Percentiles rank a stretch among this genome's conserved stretches.
Conservation (phyloP, 352 stramenopile species). For the Aphanomyces stellatus region DNA sequence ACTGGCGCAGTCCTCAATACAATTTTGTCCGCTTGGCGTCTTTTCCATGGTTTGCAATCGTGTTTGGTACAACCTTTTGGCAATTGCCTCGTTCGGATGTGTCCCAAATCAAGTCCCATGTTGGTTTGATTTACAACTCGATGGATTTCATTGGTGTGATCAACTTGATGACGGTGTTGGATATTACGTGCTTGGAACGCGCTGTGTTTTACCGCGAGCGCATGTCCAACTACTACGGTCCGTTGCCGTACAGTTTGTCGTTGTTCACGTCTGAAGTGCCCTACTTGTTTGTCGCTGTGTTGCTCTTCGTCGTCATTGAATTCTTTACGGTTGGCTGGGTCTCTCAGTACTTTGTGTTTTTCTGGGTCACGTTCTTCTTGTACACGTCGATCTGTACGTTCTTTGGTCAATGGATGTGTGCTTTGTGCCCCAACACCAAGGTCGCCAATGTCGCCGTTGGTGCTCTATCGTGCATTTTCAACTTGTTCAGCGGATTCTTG, state of each 20-base stretch:
- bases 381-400: constrained; percentile 60
- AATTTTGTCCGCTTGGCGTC: constrained; percentile 64
- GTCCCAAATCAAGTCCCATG: not conserved
- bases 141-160: constrained; percentile 78
- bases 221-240: constrained; percentile 83
- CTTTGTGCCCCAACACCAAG: constrained; percentile 60
- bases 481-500: constrained; percentile 50
- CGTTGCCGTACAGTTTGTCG: constrained; percentile 70
- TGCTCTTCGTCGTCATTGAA: constrained; percentile 43
- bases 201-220: constrained; percentile 91
- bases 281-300: constrained; percentile 32
- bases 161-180: constrained; percentile 67
- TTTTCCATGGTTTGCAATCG: not conserved
- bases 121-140: constrained; percentile 24
- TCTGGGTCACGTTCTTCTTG: constrained; percentile 42
- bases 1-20: constrained; percentile 82
- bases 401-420: constrained; percentile 65
- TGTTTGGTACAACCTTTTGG: not conserved
- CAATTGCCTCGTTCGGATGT: not conserved
- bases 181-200: constrained; percentile 70
- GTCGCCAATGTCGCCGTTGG: constrained; percentile 67
- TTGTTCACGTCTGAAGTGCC: constrained; percentile 74
- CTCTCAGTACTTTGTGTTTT: constrained; percentile 34
- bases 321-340: constrained; percentile 46
- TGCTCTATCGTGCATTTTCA: constrained; percentile 55